phyloP scores from a whole-genome alignment of 2,329 filamentous ascomycete species.

The Colletotrichum viniferum region DNA sequence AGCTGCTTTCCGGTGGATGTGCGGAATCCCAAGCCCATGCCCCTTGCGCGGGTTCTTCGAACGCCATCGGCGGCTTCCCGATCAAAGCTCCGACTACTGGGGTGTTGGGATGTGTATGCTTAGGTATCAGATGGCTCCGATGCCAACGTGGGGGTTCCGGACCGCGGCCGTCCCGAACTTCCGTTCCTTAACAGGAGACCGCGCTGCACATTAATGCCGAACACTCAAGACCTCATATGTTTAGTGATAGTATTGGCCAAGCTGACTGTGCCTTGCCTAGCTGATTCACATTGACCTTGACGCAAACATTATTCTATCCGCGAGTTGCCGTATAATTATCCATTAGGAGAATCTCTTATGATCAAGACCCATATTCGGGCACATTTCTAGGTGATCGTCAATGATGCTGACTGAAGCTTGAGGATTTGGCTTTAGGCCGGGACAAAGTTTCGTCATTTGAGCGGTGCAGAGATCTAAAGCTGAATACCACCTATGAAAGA shows the following conservation, averaged over 20 bases:
- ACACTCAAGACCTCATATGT: background rate
- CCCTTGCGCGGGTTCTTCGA: background rate
- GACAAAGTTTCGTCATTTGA: background rate
- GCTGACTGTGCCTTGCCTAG: fast-evolving
- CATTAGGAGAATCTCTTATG: background rate
- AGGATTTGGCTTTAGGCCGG: background rate
- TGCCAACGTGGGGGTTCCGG: background rate
- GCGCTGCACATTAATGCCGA: background rate
- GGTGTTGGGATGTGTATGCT: background rate
- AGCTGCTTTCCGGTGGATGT: background rate
- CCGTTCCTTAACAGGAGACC: background rate
- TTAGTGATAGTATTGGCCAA: background rate
- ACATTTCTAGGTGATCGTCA: background rate
- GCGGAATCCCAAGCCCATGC: background rate
- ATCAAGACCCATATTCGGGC: background rate
- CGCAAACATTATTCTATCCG: fast-evolving
- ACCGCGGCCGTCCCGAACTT: background rate
- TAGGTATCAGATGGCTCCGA: background rate
- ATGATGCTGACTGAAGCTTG: background rate
- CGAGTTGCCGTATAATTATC: background rate
- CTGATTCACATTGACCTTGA: background rate
- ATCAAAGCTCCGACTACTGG: background rate
- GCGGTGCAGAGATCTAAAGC: background rate
- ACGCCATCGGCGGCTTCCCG: background rate
- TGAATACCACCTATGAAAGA: background rate